Evolutionary conservation across 2,329 filamentous ascomycete species (phyloP).

Genomic region (Malbranchea zuffiana): DNA sequence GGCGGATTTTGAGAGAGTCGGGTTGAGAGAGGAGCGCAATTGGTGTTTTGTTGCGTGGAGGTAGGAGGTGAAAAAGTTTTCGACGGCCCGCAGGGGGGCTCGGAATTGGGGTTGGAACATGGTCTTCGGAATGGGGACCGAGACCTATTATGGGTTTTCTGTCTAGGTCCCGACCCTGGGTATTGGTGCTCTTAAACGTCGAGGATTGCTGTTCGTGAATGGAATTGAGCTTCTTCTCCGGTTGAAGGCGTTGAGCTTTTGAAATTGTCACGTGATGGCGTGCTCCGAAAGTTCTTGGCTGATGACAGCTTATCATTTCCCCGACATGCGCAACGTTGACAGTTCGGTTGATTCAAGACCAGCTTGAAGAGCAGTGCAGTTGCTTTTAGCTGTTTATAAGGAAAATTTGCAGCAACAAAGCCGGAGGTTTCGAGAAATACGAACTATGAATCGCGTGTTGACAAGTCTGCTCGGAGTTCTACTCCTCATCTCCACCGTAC

Average conservation of each 20-base stretch:
- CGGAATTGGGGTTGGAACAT: slow-evolving; percentile 37
- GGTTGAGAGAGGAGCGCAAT: slow-evolving; percentile 12
- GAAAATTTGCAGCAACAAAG: too few relatives aligned
- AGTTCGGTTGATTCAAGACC: too few relatives aligned
- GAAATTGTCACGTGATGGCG: too few relatives aligned
- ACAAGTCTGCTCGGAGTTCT: slow-evolving; percentile 39
- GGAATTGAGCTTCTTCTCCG: too few relatives aligned
- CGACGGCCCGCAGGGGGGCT: slow-evolving; percentile 29
- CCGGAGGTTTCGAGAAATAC: not conserved
- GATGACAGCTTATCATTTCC: too few relatives aligned
- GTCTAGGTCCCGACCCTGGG: slow-evolving; percentile 4
- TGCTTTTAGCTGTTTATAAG: too few relatives aligned
- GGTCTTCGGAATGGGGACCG: slow-evolving; percentile 8
- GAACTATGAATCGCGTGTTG: slow-evolving; percentile 15
- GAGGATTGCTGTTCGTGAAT: too few relatives aligned
- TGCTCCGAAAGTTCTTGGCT: too few relatives aligned
- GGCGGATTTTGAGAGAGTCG: slow-evolving; percentile 5
- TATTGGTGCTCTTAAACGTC: too few relatives aligned
- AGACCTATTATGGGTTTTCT: slow-evolving; percentile 5
- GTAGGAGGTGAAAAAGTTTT: slow-evolving; percentile 26
- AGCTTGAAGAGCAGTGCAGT: too few relatives aligned
- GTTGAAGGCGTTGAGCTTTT: too few relatives aligned
- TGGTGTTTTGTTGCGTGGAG: slow-evolving; percentile 17
- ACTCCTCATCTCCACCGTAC: slow-evolving; percentile 47
- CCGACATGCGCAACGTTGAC: too few relatives aligned